These are phyloP conservation scores for Canavalia ensiformis DNA, from an alignment of 306 rosid species.

Conservation along the genomic window DNA sequence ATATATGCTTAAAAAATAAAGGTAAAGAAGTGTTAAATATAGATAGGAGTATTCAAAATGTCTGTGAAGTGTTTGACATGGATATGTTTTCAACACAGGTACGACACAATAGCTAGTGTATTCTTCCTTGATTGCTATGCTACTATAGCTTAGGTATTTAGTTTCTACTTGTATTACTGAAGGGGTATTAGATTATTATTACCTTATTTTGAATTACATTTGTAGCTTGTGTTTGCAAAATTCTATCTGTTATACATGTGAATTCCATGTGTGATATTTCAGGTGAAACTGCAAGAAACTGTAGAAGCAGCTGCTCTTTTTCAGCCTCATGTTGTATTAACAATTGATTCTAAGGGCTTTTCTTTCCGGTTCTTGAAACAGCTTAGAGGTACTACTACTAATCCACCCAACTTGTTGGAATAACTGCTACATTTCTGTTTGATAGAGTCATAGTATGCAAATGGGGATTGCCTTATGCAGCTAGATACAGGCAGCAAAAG, in stretches of 20 bases:
- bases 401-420: conserved; percentile 42
- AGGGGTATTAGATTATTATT: background rate
- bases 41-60: background rate
- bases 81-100: background rate
- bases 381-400: conserved; percentile 72
- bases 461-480: conserved; percentile 74
- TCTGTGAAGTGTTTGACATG: background rate
- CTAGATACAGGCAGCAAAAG: conserved; percentile 61
- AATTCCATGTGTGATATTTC: background rate
- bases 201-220: background rate
- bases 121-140: background rate
- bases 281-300: conserved; percentile 75
- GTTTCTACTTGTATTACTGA: background rate
- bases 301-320: conserved; percentile 76
- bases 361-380: conserved; percentile 86
- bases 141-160: background rate
- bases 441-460: conserved; percentile 49
- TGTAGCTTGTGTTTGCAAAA: background rate
- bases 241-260: background rate
- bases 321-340: conserved; percentile 86
- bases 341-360: conserved; percentile 90
- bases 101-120: background rate
- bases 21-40: background rate
- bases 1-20: background rate
- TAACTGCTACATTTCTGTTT: conserved; percentile 40